Base-by-base conservation (phyloP, 495 filamentous ascomycete genomes). In the Penicillium maclennaniae region DNA sequence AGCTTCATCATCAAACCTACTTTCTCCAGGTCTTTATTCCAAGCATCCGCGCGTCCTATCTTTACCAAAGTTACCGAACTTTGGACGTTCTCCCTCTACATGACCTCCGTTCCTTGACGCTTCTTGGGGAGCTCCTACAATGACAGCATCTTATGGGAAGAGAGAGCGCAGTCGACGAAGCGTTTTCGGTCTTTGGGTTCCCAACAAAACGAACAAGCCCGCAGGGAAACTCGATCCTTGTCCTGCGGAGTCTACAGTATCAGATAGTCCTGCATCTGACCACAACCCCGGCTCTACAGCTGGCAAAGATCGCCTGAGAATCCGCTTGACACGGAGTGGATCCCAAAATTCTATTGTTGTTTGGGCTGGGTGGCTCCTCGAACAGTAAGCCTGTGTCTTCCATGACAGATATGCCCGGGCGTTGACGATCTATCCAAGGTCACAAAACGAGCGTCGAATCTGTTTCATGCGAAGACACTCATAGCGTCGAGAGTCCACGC, bases 251-350 rank as follows among this genome's bases (percentile, higher is more conserved):
- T 65, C 65, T 9, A 56, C 57, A 15, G 26, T 62, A 37, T 68
- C 72, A 10, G 69, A 70, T 26, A 63, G 51, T 27, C 56, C 62
- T 17, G 50, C 48, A 16, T 59, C 60, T 7, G 66, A 67, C 23
- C 46, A 55, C 25, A 52, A 43, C 20, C 47, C 53, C 23, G 45
- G 9, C 10, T 42, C 44, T 12, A 21, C 41, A 14, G 14, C 26
- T 6, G 21, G 46, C 19, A 61, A 45, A 44, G 34, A 48, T 40
- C 55, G 61, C 14, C 44, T 67, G 3, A 58, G 44, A 17, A 28
- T 43, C 10, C 55, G 55, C n/a, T 23, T 67, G 16, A 62, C 58
- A 3, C 55, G 58, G 10, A 67, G 61, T 53, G 55, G 63, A 28
- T 67, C 63, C 63, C 6, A 64, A 62, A 34, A 25, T 67, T 9